Percentiles rank a stretch among this genome's conserved stretches.
phyloP scores from a whole-genome alignment of 441 rosid genomes.

The Gossypium gossypioides region DNA sequence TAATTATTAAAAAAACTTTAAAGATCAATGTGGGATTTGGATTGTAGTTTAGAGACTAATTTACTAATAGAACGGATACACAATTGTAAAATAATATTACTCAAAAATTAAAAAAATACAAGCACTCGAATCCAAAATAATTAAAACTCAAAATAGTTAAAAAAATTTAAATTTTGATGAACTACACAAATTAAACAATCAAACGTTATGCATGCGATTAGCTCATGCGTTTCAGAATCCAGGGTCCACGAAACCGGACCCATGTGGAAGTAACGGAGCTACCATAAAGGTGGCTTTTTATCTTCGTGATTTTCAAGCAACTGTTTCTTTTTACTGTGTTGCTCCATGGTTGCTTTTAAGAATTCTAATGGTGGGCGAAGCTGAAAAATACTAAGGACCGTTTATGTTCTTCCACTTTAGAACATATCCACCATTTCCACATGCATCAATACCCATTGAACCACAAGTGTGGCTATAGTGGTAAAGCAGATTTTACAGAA shows the following conservation, averaged over 20 bases:
- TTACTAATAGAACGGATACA: no score
- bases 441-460: neutral
- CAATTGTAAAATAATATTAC: no score
- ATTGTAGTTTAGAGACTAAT: no score
- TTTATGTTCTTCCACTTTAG: neutral
- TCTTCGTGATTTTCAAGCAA: constrained; percentile 1
- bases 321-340: neutral
- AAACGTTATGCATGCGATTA: neutral
- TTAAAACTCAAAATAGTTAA: no score
- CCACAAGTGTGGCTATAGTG: no score
- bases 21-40: no score
- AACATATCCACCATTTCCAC: neutral
- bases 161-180: no score
- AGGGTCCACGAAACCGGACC: neutral
- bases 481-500: no score
- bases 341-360: neutral
- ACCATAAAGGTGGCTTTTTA: neutral
- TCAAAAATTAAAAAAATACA: no score
- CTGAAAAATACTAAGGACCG: neutral
- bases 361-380: neutral
- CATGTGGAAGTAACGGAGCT: neutral
- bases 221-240: neutral
- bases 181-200: neutral
- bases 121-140: no score
- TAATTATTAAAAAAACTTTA: no score